phyloP scores from a whole-genome alignment of 371 early-diverging fungal genomes.

The Mucor circinelloides region DNA sequence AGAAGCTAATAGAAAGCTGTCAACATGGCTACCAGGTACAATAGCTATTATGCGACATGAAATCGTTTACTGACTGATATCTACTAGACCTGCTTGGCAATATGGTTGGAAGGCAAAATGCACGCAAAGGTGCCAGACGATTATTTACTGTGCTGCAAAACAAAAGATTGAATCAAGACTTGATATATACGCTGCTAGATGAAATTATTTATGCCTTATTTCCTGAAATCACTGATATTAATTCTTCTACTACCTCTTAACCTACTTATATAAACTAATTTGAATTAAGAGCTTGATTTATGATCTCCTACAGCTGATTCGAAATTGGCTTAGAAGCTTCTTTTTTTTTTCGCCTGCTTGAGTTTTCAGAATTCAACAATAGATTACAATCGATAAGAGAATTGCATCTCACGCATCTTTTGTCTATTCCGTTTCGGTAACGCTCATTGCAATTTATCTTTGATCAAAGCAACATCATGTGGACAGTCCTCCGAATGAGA shows the following conservation, averaged over 20 bases:
- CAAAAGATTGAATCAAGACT: slow-evolving; percentile 74
- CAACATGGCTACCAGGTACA: slow-evolving; percentile 65
- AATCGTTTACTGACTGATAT: not conserved
- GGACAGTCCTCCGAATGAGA: too few species aligned
- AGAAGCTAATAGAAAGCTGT: slow-evolving; percentile 68
- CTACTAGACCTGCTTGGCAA: slow-evolving; percentile 66
- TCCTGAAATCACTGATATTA: slow-evolving; percentile 52
- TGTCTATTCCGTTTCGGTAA: not conserved
- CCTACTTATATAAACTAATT: not conserved
- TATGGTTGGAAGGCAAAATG: slow-evolving; percentile 86
- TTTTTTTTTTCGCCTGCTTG: too few species aligned
- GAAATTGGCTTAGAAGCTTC: too few species aligned
- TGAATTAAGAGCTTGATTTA: not conserved
- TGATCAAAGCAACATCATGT: too few species aligned
- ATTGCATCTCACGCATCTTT: too few species aligned
- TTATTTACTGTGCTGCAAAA: slow-evolving; percentile 78
- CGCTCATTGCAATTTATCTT: too few species aligned
- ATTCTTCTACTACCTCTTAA: not conserved
- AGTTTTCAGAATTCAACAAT: too few species aligned
- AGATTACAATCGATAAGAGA: too few species aligned
- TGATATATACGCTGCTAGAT: slow-evolving; percentile 75
- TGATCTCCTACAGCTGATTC: too few species aligned
- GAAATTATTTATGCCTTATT: slow-evolving; percentile 71
- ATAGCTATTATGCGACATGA: not conserved
- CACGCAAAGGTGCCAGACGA: slow-evolving; percentile 74